A percentile compares a stretch with the other conserved stretches of the same genome.
Evolutionary conservation across 768 basidiomycete species (phyloP).

Genomic region (Suillus subalutaceus): DNA sequence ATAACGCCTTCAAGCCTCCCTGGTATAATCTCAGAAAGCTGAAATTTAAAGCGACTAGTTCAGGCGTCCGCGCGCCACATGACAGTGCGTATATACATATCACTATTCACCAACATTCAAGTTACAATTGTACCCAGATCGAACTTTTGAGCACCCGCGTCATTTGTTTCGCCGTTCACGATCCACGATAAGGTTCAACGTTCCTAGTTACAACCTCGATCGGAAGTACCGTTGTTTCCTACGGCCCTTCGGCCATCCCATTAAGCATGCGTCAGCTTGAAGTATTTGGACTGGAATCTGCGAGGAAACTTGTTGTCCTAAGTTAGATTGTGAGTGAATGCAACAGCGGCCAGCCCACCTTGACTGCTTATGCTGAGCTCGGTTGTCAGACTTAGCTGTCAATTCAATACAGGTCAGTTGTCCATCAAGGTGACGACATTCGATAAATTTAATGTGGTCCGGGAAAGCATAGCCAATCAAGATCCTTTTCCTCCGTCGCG

Average conservation of each 20-base stretch:
- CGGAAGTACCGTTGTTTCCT: neutral
- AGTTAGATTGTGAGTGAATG: neutral
- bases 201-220: neutral
- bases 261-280: neutral
- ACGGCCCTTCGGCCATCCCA: neutral
- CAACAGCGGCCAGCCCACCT: neutral
- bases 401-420: too few species aligned
- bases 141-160: neutral
- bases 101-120: neutral
- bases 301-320: neutral
- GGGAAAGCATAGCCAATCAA: conserved; percentile 3
- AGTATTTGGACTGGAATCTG: neutral
- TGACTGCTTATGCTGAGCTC: too few species aligned
- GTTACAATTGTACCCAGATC: neutral
- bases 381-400: too few species aligned
- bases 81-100: neutral
- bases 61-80: neutral
- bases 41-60: neutral
- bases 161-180: neutral
- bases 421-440: neutral
- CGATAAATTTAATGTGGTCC: neutral
- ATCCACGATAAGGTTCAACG: neutral
- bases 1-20: neutral
- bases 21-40: neutral
- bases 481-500: neutral